phyloP scores from a whole-genome alignment of 768 basidiomycete genomes.

The Pleurotus djamor region DNA sequence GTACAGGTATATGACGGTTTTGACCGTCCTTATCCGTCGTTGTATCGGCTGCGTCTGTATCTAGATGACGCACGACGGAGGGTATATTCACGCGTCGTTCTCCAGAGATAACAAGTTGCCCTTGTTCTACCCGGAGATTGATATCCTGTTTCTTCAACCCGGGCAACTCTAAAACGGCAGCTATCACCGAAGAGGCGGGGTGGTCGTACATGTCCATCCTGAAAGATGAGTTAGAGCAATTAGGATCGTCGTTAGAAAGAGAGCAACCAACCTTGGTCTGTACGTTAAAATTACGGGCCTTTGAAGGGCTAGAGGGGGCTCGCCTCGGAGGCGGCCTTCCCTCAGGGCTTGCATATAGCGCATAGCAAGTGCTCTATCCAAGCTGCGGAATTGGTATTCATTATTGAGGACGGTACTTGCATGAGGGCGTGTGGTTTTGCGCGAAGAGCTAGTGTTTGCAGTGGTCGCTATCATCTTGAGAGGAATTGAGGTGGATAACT shows the following conservation, averaged over 20 bases:
- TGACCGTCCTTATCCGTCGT: neutral
- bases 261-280: conserved; percentile 9
- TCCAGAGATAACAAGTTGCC: conserved; percentile 11
- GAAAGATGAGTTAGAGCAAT: neutral
- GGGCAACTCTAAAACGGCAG: conserved; percentile 10
- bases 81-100: conserved; percentile 8
- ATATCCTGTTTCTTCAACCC: conserved; percentile 14
- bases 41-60: neutral
- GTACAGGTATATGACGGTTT: conserved; percentile 1
- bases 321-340: conserved; percentile 1
- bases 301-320: conserved; percentile 5
- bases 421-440: neutral
- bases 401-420: neutral
- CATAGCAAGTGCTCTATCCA: conserved; percentile 11
- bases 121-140: conserved; percentile 10
- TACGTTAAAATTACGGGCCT: neutral
- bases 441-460: neutral
- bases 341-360: conserved; percentile 8
- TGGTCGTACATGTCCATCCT: conserved; percentile 13
- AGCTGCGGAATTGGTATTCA: conserved; percentile 8
- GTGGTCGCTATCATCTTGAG: neutral
- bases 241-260: neutral
- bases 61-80: neutral
- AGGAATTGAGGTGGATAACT: neutral
- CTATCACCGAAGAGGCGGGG: conserved; percentile 9